These are phyloP conservation scores for Penicillium fimorum DNA, from an alignment of 495 filamentous ascomycete species.

Conservation along the genomic window DNA sequence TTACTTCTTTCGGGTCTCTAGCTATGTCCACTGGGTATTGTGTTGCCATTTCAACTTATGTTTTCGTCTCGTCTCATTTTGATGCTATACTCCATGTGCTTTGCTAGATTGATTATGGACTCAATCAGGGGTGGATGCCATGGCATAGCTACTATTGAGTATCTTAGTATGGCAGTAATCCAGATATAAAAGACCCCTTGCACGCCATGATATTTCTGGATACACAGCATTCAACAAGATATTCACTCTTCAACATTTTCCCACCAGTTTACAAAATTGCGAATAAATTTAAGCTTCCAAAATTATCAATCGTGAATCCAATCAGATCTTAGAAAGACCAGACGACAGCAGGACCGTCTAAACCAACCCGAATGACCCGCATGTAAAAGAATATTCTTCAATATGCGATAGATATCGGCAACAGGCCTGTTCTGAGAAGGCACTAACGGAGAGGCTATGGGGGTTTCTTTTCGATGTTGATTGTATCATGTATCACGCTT, in stretches of 20 bases:
- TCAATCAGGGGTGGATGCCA: background rate
- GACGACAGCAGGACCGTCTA: background rate
- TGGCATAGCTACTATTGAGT: too few species aligned
- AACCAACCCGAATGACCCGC: background rate
- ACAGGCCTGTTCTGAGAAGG: background rate
- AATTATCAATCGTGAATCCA: background rate
- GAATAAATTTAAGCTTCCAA: background rate
- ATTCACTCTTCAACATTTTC: too few species aligned
- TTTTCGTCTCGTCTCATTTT: background rate
- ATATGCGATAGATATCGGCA: background rate
- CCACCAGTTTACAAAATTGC: too few species aligned
- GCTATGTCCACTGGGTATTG: background rate
- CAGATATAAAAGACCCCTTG: background rate
- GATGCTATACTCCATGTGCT: background rate
- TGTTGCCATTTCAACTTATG: background rate
- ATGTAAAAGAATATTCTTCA: background rate
- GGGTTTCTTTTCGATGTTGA: background rate
- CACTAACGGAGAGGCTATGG: background rate
- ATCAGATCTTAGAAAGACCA: background rate
- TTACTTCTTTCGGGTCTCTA: background rate
- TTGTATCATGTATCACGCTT: background rate
- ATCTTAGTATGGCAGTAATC: background rate
- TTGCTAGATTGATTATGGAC: background rate
- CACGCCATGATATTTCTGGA: background rate
- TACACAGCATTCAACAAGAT: background rate